Base-by-base conservation (phyloP, 2,329 filamentous ascomycete genomes). In the Diaporthe citrichinensis region DNA sequence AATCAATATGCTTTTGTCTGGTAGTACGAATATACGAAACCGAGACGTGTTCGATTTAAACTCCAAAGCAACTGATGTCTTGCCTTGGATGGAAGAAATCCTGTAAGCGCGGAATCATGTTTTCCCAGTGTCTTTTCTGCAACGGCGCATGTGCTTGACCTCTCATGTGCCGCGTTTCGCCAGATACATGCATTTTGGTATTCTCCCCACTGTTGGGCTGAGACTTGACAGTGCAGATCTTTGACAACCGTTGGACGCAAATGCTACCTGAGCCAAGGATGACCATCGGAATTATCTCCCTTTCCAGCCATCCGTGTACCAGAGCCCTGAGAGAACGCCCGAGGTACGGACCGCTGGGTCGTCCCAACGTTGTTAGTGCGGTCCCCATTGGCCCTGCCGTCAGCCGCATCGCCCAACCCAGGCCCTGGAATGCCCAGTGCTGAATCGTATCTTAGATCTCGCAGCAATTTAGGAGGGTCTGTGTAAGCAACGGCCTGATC, bases 161-260 rank as follows among this genome's bases (percentile, higher is more conserved):
- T 67, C 28, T 51, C 34, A 39, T 53, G 25, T 68, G 46, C 46
- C 44, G 46, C 62, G 20, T 15, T 3, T 25, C n/a, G 34, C 23
- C 31, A 39, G 23, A 36, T 39, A 53, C 65, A 28, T 36, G 46
- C 23, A 3, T 12, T 25, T 20, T 51, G 6, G 28, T 25, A 36
- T 34, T 34, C 14, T 31, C 3, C 12, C 2, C 15, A 20, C 34
- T 23, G 34, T 20, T 39, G n/a, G n/a, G 23, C 36, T 41, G 65
- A 69, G 36, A 55, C 49, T 69, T 69, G 65, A 69, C 49, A 55
- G 4, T 6, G 65, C 46, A 53, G 65, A 68, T 53, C 65, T 53
- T 28, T 68, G 46, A 36, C 62, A 51, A 10, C 14, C 10, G 41
- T 17, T 44, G 44, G 28, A 34, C 12, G 17, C 31, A 14, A 14